Evolutionary conservation across 176 grass and related monocot genomes (phyloP).

Genomic region (Oryza punctata): DNA sequence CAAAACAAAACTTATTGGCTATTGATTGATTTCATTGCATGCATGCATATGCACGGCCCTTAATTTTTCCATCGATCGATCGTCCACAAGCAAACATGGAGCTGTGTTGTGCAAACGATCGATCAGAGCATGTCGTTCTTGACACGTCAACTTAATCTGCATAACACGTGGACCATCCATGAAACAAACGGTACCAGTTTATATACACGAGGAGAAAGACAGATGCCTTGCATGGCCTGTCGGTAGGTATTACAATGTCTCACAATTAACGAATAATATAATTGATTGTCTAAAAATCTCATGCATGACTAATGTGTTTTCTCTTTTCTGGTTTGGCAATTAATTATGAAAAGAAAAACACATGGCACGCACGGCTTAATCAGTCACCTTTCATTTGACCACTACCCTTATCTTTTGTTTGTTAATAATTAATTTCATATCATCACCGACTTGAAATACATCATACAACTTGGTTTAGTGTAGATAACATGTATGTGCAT

Average conservation of each 20-base stretch:
- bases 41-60: too few relatives aligned
- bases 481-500: neutral
- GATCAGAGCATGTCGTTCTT: neutral
- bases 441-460: neutral
- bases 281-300: neutral
- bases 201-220: neutral
- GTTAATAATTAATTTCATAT: neutral
- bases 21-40: neutral
- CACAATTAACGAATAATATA: neutral
- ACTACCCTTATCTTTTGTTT: neutral
- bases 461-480: neutral
- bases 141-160: neutral
- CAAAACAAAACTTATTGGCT: neutral
- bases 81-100: neutral
- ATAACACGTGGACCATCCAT: neutral
- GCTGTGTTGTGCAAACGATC: neutral
- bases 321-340: neutral
- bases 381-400: neutral
- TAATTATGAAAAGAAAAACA: neutral
- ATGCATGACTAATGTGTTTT: too few relatives aligned
- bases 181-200: neutral
- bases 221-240: neutral
- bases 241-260: conserved; percentile 3
- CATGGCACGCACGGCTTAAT: neutral
- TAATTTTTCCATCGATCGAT: too few relatives aligned